A percentile compares a stretch with the other conserved stretches of the same genome.
These are phyloP conservation scores for Fusarium citri DNA, from an alignment of 2,329 filamentous ascomycete species.

Conservation along the genomic window DNA sequence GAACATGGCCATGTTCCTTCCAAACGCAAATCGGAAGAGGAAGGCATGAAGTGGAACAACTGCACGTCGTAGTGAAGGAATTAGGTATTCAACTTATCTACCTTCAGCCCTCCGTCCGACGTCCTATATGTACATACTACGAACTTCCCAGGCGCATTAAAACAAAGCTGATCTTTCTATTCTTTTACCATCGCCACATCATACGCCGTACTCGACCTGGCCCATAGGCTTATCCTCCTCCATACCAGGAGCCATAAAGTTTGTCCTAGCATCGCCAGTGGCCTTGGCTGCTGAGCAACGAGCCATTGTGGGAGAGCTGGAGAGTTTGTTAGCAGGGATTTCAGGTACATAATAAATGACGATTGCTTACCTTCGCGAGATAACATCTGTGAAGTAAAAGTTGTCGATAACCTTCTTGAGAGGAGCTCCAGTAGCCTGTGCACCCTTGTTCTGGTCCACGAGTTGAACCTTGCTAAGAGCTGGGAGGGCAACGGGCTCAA, in stretches of 20 bases:
- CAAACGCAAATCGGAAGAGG: conserved; percentile 22
- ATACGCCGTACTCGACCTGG: conserved; percentile 69
- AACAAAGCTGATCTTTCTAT: conserved; percentile 51
- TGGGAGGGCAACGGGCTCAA: conserved; percentile 81
- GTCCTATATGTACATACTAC: conserved; percentile 57
- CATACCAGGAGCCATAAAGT: conserved; percentile 80
- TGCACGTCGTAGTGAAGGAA: conserved; percentile 39
- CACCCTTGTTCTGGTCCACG: conserved; percentile 94
- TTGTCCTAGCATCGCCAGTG: conserved; percentile 79
- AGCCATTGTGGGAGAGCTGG: conserved; percentile 97
- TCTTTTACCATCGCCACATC: conserved; percentile 52
- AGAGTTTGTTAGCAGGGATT: conserved; percentile 38
- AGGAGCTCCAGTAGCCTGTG: conserved; percentile 75
- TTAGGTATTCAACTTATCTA: conserved; percentile 49
- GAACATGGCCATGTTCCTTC: conserved; percentile 37
- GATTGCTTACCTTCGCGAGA: conserved; percentile 85
- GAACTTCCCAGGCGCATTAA: conserved; percentile 49
- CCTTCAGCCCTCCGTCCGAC: conserved; percentile 46
- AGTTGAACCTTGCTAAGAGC: conserved; percentile 92
- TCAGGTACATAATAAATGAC: conserved; percentile 10
- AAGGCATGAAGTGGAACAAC: conserved; percentile 5
- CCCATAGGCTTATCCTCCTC: conserved; percentile 71
- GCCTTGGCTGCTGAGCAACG: conserved; percentile 95
- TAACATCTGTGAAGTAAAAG: conserved; percentile 98
- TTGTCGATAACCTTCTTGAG: conserved; percentile 91